Base-by-base conservation (phyloP, 2,329 filamentous ascomycete genomes). In the Colletotrichum sp. region DNA sequence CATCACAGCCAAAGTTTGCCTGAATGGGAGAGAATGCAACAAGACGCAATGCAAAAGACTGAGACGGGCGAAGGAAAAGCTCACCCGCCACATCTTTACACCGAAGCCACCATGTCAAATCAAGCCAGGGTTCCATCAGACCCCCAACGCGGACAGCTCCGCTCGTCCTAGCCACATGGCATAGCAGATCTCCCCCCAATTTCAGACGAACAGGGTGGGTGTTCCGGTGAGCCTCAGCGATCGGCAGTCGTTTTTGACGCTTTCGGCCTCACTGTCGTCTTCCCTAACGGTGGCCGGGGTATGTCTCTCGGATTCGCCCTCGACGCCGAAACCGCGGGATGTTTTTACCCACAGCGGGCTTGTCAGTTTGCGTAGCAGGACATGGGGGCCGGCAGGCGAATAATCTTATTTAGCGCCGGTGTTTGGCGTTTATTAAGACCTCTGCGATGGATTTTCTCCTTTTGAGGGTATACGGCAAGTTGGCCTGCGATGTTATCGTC, bases 141-240 rank as follows among this genome's bases (percentile, higher is more conserved):
- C n/a, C 30, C 59, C 60, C 32, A 64, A 64, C 21, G 15, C 32
- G 60, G 60, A 28, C 26, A 64, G 60, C 60, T 64, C 60, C 60
- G 60, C 34, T 64, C 30, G 60, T 62, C 59, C 30, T n/a, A 30
- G 59, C 24, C 55, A 52, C 44, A 52, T 52, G 44, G 44, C 44
- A 21, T 21, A 7, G 30, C 28, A 30, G 59, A 63, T 64, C 60
- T 21, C 7, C 32, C 12, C 18, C 30, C 32, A 39, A 59, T 21
- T 24, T 62, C 28, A 62, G 59, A 39, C 32, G 30, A 39, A 39
- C n/a, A 44, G 32, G 30, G 28, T 64, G 60, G 60, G 32, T 64
- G 16, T 44, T 64, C 32, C 60, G 60, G 60, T 26, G 60, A 64
- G 60, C 60, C 32, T 64, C 60, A 64, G 60, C 32, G 60, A 64